phyloP scores from a whole-genome alignment of 441 rosid genomes.

The Erodium trifolium region DNA sequence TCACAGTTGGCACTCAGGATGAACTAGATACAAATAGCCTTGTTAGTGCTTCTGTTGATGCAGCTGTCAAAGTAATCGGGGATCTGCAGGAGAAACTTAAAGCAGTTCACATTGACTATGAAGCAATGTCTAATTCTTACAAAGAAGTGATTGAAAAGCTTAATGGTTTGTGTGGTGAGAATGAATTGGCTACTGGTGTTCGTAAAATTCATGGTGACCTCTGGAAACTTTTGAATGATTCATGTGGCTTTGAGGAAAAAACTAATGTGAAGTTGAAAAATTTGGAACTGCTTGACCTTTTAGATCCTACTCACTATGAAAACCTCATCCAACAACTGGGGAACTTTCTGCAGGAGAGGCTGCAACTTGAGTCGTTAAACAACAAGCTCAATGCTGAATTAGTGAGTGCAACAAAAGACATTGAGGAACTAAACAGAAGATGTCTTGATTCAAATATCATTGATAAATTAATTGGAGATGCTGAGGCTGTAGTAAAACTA shows the following conservation, averaged over 20 bases:
- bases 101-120: slow-evolving; percentile 37
- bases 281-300: slow-evolving; percentile 32
- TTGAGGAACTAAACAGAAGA: slow-evolving; percentile 48
- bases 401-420: slow-evolving; percentile 39
- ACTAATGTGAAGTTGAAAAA: slow-evolving; percentile 25
- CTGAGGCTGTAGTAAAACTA: slow-evolving; percentile 52
- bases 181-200: slow-evolving; percentile 33
- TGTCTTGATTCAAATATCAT: slow-evolving; percentile 45
- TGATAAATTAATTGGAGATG: slow-evolving; percentile 47
- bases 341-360: slow-evolving; percentile 49
- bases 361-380: slow-evolving; percentile 49
- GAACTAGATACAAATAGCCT: slow-evolving; percentile 36
- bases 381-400: slow-evolving; percentile 51
- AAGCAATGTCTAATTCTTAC: slow-evolving; percentile 32
- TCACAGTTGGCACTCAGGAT: slow-evolving; percentile 27
- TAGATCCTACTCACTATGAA: slow-evolving; percentile 39
- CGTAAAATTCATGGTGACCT: slow-evolving; percentile 40
- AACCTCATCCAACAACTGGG: slow-evolving; percentile 44
- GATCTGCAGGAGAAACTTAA: slow-evolving; percentile 56
- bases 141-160: slow-evolving; percentile 49
- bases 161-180: slow-evolving; percentile 37
- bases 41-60: slow-evolving; percentile 46
- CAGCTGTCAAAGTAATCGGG: slow-evolving; percentile 47
- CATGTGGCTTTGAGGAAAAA: slow-evolving; percentile 35
- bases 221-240: slow-evolving; percentile 41